Evolutionary conservation across 2,329 filamentous ascomycete species (phyloP).

Genomic region (Cladophialophora yegresii): DNA sequence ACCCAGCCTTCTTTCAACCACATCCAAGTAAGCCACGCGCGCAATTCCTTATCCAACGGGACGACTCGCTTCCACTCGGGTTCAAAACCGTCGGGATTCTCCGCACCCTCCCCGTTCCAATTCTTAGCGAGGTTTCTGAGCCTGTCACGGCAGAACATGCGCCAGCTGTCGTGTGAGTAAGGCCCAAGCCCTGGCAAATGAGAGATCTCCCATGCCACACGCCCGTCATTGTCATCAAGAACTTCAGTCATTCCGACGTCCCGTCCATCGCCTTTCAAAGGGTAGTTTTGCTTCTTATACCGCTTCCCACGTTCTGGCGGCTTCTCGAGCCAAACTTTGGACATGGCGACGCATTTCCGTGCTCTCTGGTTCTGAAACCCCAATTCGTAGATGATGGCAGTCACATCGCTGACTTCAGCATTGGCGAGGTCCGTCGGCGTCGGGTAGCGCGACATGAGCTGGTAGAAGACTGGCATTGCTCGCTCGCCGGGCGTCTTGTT

Average conservation of each 20-base stretch:
- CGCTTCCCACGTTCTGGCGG: conserved; percentile 63
- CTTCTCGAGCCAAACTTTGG: conserved; percentile 64
- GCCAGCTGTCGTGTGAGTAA: conserved; percentile 87
- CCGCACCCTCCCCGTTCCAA: conserved; percentile 62
- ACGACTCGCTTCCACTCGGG: conserved; percentile 89
- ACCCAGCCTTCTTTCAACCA: conserved; percentile 84
- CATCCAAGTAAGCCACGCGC: conserved; percentile 84
- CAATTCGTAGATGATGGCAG: conserved; percentile 66
- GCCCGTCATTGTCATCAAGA: conserved; percentile 52
- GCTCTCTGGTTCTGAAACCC: conserved; percentile 71
- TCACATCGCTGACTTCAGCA: conserved; percentile 59
- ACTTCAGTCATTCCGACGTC: conserved; percentile 53
- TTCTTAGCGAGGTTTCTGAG: conserved; percentile 66
- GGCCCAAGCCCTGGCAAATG: conserved; percentile 75
- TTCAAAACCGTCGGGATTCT: conserved; percentile 57
- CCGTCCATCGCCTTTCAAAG: conserved; percentile 52
- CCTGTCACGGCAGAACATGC: conserved; percentile 85
- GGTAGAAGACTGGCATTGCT: conserved; percentile 74
- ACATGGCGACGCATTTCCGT: conserved; percentile 68
- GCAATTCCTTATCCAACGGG: conserved; percentile 79
- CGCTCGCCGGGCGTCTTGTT: conserved; percentile 74
- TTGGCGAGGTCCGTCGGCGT: conserved; percentile 64
- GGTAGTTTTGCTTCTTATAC: conserved; percentile 61
- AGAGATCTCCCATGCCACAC: conserved; percentile 76
- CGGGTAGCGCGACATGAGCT: conserved; percentile 68